Evolutionary conservation across 2,329 filamentous ascomycete genomes (phyloP).

Genomic region (Apiospora pterosperma): DNA sequence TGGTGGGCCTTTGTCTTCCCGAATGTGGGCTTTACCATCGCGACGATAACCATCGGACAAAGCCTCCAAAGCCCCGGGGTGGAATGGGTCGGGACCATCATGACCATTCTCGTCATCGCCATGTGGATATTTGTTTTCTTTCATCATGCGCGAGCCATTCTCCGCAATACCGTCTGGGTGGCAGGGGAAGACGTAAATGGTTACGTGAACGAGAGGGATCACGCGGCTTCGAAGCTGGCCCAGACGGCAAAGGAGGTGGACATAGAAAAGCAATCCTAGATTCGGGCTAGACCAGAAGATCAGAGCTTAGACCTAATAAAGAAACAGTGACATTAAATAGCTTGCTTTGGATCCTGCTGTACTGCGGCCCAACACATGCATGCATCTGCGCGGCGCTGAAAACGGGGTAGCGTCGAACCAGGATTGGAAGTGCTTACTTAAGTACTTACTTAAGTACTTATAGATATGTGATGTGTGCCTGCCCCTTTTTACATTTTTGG

Average conservation of each 20-base stretch:
- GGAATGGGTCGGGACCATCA: conserved; percentile 49
- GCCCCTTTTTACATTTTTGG: no score
- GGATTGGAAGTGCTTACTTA: no score
- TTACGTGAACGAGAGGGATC: conserved; percentile 18
- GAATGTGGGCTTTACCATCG: conserved; percentile 60
- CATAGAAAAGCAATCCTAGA: background rate
- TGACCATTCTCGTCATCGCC: conserved; percentile 51
- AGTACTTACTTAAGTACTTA: no score
- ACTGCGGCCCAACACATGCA: background rate
- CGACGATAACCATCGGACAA: conserved; percentile 55
- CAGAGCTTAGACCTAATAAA: background rate
- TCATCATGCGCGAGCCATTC: conserved; percentile 47
- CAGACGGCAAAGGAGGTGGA: background rate
- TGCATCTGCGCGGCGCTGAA: background rate
- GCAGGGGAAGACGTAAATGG: conserved; percentile 54
- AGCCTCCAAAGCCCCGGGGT: conserved; percentile 48
- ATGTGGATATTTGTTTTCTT: conserved; percentile 53
- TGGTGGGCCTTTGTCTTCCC: conserved; percentile 68
- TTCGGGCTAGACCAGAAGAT: background rate
- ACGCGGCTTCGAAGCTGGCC: conserved; percentile 8
- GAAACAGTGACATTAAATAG: no score
- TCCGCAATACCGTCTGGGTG: conserved; percentile 50
- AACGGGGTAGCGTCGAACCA: background rate
- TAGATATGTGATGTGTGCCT: no score
- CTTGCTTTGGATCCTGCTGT: no score